Evolutionary conservation across 2,329 filamentous ascomycete genomes (phyloP), one percentile per base, ranked within the genome.

Genomic region (Diaporthe humulicola): DNA sequence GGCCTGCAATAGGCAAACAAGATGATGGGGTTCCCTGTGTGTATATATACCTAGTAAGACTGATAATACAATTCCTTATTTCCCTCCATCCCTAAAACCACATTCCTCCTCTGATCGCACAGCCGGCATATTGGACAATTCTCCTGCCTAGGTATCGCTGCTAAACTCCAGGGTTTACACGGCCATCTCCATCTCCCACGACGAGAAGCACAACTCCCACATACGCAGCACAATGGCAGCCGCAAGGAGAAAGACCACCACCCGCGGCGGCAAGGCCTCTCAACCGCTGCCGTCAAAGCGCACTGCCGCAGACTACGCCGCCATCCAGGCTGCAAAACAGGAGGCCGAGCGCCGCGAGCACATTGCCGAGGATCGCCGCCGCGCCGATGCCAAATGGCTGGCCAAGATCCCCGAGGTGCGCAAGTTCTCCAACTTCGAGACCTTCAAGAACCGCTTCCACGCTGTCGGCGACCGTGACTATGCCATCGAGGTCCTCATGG

Each of bases 301-400:
- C 30, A 66, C 42, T 42, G 61, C 19, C 12, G 36, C 61, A 50
- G 61, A 66, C 61, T 66, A 66, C 42, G 61, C 61, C 22, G 61
- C 61, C 22, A 33, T 66, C 42, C 61, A 66, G 22, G 61, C 61
- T 7, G 61, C 61, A 4, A 66, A 66, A 50, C 61, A 50, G 61
- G 61, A 66, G 4, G 61, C 61, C 12, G 61, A 66, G 42, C 61
- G 61, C 61, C 42, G 61, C 19, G 61, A 66, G 61, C 61, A 45
- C 25, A n/a, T 66, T 10, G 61, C 61, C 19, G 61, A 19, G 40
- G 61, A 66, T 6, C 61, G 42, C 1, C 61, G 61, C 30, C 61
- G 61, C 22, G 12, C 61, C 19, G 61, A 50, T 4, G 61, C 61
- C 61, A 66, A 66, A 25, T 66, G 61, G 61, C 28, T 2, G 28